Base-by-base conservation (phyloP, 2,329 filamentous ascomycete genomes). In the Cercospora canescens region DNA sequence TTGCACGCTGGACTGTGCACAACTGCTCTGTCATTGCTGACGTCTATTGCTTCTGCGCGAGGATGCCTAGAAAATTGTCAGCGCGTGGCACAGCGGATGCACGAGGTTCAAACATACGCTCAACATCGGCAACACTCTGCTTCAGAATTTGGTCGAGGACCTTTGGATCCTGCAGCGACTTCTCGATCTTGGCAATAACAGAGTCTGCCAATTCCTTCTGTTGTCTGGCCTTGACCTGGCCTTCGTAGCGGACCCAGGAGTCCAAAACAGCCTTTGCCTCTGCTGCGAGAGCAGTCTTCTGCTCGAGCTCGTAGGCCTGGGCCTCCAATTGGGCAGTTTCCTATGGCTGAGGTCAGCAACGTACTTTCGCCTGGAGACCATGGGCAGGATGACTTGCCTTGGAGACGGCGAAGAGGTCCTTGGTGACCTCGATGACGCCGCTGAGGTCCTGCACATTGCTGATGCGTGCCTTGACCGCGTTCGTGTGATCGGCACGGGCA, bases 131-230 rank as follows among this genome's bases (percentile, higher is more conserved):
- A 78, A 99, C 88, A 81, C 93, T 97, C 88, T 99, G 95, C 85
- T 95, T 91, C 75, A 99, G 89, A 78, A 99, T 97, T 86, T 97
- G 93, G 87, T 97, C 93, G 76, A 99, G 89, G 73, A 90, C 87
- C 89, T 94, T 98, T 81, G 96, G 95, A 88, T 91, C 97, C 88
- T 97, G 92, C 66, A 99, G 89, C 87, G 98, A 94, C 89, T 98
- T 98, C 83, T 92, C 90, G 79, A 98, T 95, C 89, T 97, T 99
- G 86, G 91, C 89, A 78, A 99, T 98, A 82, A 99, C 86, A 81
- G 85, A 88, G 79, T 96, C 89, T 71, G 95, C 93, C 73, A 99
- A 89, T 87, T 99, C 95, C 83, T 87, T 90, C 88, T 99, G 95
- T 87, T 99, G 93, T 81, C 95, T 91, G 86, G 94, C 91, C 91